Percentiles rank a stretch among this genome's conserved stretches.
Conservation (phyloP, 2,329 filamentous ascomycete genomes). For the Arthrobotrys entomopaga region DNA sequence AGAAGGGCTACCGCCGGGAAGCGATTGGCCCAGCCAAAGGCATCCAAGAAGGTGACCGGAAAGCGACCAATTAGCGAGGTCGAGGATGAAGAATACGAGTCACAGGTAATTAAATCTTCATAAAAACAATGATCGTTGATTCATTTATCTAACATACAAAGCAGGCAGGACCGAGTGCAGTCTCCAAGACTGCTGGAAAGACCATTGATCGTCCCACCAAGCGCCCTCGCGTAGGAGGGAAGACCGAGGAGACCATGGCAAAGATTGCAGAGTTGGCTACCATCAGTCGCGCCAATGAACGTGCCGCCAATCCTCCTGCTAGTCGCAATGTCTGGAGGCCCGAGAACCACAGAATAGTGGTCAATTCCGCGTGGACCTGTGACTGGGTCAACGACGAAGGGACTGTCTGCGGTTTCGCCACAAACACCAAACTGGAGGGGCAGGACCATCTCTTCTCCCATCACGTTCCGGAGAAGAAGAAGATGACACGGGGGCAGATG, state of each 20-base stretch:
- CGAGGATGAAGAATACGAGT: too few species aligned
- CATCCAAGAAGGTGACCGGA: too few species aligned
- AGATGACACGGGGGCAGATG: neutral
- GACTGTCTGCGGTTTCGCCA: constrained; percentile 12
- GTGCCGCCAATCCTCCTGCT: neutral
- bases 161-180: too few species aligned
- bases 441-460: constrained; percentile 16
- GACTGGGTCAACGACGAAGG: constrained; percentile 17
- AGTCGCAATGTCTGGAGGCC: constrained; percentile 7
- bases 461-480: constrained; percentile 19
- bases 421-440: constrained; percentile 8
- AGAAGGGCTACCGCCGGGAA: too few species aligned
- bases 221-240: constrained; percentile 9
- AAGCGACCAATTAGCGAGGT: too few species aligned
- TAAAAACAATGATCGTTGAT: too few species aligned
- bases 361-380: constrained; percentile 4
- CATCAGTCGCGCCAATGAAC: neutral
- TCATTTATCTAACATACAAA: too few species aligned
- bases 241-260: constrained; percentile 9
- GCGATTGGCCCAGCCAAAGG: too few species aligned
- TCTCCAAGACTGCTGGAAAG: too few species aligned
- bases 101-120: too few species aligned
- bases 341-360: neutral
- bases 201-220: neutral
- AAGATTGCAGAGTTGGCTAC: neutral